Percentiles rank a stretch among this genome's conserved stretches.
Conservation (phyloP, 2,329 filamentous ascomycete genomes). For the Colletotrichum sp. region DNA sequence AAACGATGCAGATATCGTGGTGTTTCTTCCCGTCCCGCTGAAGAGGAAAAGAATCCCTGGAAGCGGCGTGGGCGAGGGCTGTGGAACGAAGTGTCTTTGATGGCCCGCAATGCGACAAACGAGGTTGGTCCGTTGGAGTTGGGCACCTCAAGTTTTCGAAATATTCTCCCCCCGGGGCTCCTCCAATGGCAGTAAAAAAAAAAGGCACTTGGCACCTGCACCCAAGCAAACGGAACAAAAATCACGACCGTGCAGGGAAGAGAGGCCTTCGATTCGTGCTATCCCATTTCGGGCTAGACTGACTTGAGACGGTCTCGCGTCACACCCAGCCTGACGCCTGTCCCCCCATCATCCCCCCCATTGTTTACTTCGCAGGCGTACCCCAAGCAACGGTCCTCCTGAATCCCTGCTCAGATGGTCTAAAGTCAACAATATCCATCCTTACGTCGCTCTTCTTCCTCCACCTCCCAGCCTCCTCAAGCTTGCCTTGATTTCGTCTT, state of each 20-base stretch:
- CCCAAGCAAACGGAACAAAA: not conserved
- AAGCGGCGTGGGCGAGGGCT: not conserved
- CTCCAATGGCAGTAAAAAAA: not conserved
- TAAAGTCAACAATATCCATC: slow-evolving; percentile 22
- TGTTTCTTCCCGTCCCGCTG: not conserved
- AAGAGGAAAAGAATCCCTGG: not conserved
- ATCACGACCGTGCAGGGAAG: slow-evolving; percentile 2
- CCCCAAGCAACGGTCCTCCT: slow-evolving; percentile 31
- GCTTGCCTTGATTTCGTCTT: slow-evolving; percentile 10
- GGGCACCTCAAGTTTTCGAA: not conserved
- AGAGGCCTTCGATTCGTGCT: not conserved
- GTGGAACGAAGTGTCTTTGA: not conserved
- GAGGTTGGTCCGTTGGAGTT: not conserved
- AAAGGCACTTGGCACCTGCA: not conserved
- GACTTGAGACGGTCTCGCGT: slow-evolving; percentile 11
- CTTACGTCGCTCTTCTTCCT: slow-evolving; percentile 15
- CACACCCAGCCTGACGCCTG: slow-evolving; percentile 12
- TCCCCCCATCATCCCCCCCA: slow-evolving; percentile 18
- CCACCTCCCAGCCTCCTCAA: slow-evolving; percentile 19
- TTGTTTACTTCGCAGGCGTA: slow-evolving; percentile 33
- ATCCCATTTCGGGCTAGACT: slow-evolving; percentile 14
- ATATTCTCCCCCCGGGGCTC: not conserved
- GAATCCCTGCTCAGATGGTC: slow-evolving; percentile 11
- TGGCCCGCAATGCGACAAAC: not conserved
- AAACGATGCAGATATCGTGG: not conserved